A percentile compares a stretch with the other conserved stretches of the same genome.
Evolutionary conservation across 164 flowering plant genomes (phyloP).

Genomic region (Paratinospora sagittata): DNA sequence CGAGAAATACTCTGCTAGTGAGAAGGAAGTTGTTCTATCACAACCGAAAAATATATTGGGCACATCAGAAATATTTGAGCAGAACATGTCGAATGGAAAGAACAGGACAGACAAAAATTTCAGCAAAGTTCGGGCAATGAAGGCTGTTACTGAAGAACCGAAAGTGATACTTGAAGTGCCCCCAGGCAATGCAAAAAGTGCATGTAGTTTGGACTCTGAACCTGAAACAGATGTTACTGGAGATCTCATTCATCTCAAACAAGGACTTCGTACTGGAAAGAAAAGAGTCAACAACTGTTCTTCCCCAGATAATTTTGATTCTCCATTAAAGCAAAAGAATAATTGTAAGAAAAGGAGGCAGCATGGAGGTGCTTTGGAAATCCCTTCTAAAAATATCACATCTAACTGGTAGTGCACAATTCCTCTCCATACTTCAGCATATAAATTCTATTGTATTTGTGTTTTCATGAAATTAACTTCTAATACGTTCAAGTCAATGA

Average conservation of each 20-base stretch:
- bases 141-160: conserved; percentile 30
- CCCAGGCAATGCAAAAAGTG: conserved; percentile 18
- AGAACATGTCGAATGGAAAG: conserved; percentile 9
- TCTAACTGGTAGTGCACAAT: conserved; percentile 28
- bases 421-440: background rate
- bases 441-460: background rate
- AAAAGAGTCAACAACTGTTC: conserved; percentile 32
- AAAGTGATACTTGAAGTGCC: conserved; percentile 44
- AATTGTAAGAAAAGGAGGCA: conserved; percentile 50
- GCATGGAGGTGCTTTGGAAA: conserved; percentile 15
- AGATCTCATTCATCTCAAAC: conserved; percentile 14
- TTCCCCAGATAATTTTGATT: conserved; percentile 19
- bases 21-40: conserved; percentile 3
- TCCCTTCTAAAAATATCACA: conserved; percentile 15
- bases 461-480: background rate
- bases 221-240: conserved; percentile 14
- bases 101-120: background rate
- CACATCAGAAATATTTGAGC: conserved; percentile 16
- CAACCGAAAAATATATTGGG: conserved; percentile 3
- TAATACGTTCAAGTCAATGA: background rate
- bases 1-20: conserved; percentile 6
- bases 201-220: conserved; percentile 16
- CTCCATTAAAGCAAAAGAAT: conserved; percentile 20
- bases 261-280: conserved; percentile 28
- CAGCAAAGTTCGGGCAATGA: conserved; percentile 9